Conservation (phyloP, 1,284 basidiomycete genomes). For the Coniferiporia weirii region DNA sequence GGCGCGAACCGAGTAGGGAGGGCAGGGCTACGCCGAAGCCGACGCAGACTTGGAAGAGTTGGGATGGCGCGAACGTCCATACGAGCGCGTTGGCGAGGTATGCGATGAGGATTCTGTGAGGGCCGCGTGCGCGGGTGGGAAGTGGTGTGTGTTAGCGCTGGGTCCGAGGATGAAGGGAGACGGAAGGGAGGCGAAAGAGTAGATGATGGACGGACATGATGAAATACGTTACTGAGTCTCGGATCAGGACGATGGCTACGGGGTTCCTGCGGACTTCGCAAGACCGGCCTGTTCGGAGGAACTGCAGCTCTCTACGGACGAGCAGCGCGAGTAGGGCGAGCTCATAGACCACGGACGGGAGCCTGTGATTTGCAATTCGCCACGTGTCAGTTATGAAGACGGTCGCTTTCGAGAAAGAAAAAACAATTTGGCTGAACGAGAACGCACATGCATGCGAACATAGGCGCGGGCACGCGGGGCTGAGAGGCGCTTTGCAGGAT, state of each 20-base stretch:
- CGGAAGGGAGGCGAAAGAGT: neutral
- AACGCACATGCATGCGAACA: slow-evolving; percentile 2
- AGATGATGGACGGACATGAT: neutral
- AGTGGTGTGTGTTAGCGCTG: neutral
- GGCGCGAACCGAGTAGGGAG: slow-evolving; percentile 3
- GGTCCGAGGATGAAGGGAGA: neutral
- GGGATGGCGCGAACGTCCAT: slow-evolving; percentile 5
- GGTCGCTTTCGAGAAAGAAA: no score
- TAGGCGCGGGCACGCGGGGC: neutral
- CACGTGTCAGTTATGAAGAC: neutral
- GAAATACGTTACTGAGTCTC: slow-evolving; percentile 1
- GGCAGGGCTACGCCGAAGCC: slow-evolving; percentile 7
- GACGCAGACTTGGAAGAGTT: slow-evolving; percentile 7
- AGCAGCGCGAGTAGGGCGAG: slow-evolving; percentile 2
- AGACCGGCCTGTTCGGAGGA: neutral
- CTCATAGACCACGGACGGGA: slow-evolving; percentile 1
- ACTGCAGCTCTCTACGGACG: slow-evolving; percentile 1
- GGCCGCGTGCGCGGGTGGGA: neutral
- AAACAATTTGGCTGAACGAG: neutral
- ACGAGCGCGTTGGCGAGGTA: slow-evolving; percentile 6
- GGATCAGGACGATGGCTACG: neutral
- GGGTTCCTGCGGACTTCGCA: neutral
- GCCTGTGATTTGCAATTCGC: neutral
- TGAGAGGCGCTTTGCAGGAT: neutral
- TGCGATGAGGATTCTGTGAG: neutral